Base-by-base conservation (phyloP, 106 monocot species). In the Allium fistulosum region DNA sequence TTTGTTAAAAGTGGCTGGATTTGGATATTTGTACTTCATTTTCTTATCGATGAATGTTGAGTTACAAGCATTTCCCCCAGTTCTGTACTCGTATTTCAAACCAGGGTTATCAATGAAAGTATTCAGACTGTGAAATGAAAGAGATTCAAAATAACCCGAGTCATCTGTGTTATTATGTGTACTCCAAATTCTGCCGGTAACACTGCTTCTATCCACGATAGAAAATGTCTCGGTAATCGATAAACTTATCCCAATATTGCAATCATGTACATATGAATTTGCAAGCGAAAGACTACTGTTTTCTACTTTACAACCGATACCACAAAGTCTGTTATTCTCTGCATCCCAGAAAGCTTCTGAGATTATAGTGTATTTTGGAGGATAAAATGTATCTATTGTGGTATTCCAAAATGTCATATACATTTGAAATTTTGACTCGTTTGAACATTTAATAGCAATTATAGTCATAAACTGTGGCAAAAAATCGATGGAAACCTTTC, bases 321-420 rank as follows among this genome's bases (percentile, higher is more conserved):
- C 17, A 49, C 77, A 84, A 45, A 87, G 71, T 10, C 49, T 75
- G 37, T 80, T 84, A 28, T 58, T 77, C 11, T 69, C 56, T 7
- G n/a, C 46, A 69, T 84, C 77, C 90, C 90, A 91, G 22, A 74
- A 37, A 2, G 87, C 90, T 71, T 91, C 90, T 4, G 50, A 81
- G 48, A 84, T 72, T 17, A 90, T 48, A 17, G 37, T 37, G 37
- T 37, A 37, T 37, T 37, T 37, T 37, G 37, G 37, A 37, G 37
- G 37, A 37, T 37, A 37, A 37, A 37, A 37, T 37, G 37, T 37
- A 53, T 78, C 77, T 22, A 27, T 11, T 45, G 67, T 16, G 86
- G 83, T 13, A 62, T 87, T 78, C 0, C 80, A 75, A 58, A 94
- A 85, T 6, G 11, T 18, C 47, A 85, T 27, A 64, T 75, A 85